Evolutionary conservation across 352 stramenopile genomes (phyloP).

Genomic region (Hyaloperonospora arabidopsidis): DNA sequence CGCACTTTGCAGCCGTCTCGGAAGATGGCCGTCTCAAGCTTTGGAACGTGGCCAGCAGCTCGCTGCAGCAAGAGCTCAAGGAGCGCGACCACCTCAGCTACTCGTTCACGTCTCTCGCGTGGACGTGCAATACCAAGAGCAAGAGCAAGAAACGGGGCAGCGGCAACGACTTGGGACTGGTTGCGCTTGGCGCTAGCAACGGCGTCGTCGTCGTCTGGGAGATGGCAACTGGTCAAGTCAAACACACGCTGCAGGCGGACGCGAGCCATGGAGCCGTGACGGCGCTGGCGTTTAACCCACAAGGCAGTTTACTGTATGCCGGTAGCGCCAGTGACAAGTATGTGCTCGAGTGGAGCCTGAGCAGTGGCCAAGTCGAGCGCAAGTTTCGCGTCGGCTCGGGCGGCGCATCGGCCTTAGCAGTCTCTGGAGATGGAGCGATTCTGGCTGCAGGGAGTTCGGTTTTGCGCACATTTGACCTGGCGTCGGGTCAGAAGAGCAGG

Average conservation of each 20-base stretch:
- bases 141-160: slow-evolving; percentile 41
- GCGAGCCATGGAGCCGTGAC: slow-evolving; percentile 39
- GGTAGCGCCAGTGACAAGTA: slow-evolving; percentile 58
- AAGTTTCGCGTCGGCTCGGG: slow-evolving; percentile 56
- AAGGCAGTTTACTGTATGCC: slow-evolving; percentile 60
- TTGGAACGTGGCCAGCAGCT: slow-evolving; percentile 61
- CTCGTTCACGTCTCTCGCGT: slow-evolving; percentile 71
- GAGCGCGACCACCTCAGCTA: slow-evolving; percentile 81
- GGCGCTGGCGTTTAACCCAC: slow-evolving; percentile 65
- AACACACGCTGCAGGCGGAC: slow-evolving; percentile 45
- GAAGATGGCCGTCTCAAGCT: slow-evolving; percentile 79
- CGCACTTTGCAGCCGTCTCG: slow-evolving; percentile 71
- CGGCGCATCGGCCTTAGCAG: slow-evolving; percentile 53
- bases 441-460: slow-evolving; percentile 54
- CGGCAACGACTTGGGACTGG: slow-evolving; percentile 38
- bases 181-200: slow-evolving; percentile 67
- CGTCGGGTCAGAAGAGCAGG: slow-evolving; percentile 69
- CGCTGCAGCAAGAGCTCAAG: slow-evolving; percentile 67
- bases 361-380: slow-evolving; percentile 40
- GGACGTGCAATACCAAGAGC: slow-evolving; percentile 33
- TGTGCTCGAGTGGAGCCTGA: slow-evolving; percentile 71
- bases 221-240: slow-evolving; percentile 55
- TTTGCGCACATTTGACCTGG: slow-evolving; percentile 69
- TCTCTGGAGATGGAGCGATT: slow-evolving; percentile 56
- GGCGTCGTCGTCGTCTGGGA: slow-evolving; percentile 68